Base-by-base conservation (phyloP, 139 green algal species). In the Ettlia oleoabundans region DNA sequence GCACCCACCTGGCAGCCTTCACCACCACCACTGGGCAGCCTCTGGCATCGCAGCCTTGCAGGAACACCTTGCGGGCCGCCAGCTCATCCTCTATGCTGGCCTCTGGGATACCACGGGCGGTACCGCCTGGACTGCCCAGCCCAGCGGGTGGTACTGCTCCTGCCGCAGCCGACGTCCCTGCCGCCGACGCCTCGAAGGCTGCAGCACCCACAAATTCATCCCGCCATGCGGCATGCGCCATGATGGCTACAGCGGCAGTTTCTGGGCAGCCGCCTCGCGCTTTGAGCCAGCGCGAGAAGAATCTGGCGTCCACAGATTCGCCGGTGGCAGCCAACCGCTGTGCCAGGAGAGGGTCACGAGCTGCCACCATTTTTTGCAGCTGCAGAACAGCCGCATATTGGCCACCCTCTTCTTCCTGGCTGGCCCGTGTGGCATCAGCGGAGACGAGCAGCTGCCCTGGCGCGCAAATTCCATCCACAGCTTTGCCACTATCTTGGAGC, bases 11-110 rank as follows among this genome's bases (percentile, higher is more conserved):
- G 35, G 52, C 64, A 0, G 73, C 85, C 30, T 80, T 22, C 10
- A 91, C 79, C 24, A 91, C 30, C 33, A 89, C 40, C n/a, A 92
- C 75, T 2, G 86, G 71, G 51, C 78, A 76, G 18, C 88, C 88
- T 5, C 75, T 13, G 1, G 24, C 7, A 58, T 89, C 85, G 0
- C 38, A 32, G 1, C 88, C 88, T 69, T 92, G 88, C 74, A 92
- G 53, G 35, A 89, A 88, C 1, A 89, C 84, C 61, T 89, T 91
- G 43, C 83, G 21, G 0, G 81, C 88, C 7, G 80, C 87, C 40
- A 91, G 70, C 32, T 86, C 81, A n/a, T 85, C 85, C 3, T 5
- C 22, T 15, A 92, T 84, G 24, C 42, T 15, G 30, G 67, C 88
- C 72, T 91, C 86, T 9, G 33, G 43, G 10, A 91, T 73, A n/a